Conservation (phyloP, 306 rosid species). For the Vicia faba region DNA sequence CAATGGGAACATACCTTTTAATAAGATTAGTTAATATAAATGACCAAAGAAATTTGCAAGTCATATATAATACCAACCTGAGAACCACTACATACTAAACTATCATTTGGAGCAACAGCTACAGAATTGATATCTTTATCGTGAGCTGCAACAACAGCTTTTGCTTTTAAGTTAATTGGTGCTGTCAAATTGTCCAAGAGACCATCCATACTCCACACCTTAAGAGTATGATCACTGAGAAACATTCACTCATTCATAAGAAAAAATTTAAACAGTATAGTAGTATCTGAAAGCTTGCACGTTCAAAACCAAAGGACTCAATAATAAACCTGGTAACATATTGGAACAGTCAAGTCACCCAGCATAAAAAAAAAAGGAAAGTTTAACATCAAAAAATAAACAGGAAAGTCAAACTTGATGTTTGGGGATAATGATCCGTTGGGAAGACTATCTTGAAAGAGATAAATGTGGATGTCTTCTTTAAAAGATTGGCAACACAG, state of each 20-base stretch:
- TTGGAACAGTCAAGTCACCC: constrained; percentile 16
- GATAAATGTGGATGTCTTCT: constrained; percentile 9
- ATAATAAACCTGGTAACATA: background rate
- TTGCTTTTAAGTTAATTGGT: constrained; percentile 75
- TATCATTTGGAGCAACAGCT: constrained; percentile 95
- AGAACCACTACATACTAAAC: constrained; percentile 93
- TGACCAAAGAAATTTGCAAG: constrained; percentile 19
- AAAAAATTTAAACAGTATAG: constrained; percentile 19
- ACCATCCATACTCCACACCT: constrained; percentile 85
- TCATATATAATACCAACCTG: constrained; percentile 64
- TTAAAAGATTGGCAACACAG: background rate
- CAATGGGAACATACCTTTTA: background rate
- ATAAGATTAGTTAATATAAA: constrained; percentile 21
- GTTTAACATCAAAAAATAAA: background rate
- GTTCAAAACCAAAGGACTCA: constrained; percentile 10
- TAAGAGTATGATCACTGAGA: constrained; percentile 85
- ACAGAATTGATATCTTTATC: constrained; percentile 93
- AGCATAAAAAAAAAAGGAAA: constrained; percentile 14
- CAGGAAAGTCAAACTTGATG: constrained; percentile 18
- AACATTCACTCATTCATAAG: constrained; percentile 26
- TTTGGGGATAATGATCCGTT: constrained; percentile 7
- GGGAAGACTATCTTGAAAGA: constrained; percentile 5
- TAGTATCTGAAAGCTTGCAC: background rate
- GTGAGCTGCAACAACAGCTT: constrained; percentile 93
- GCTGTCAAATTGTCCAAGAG: constrained; percentile 46